phyloP scores from a whole-genome alignment of 2,329 filamentous ascomycete genomes.

The Penicillium sp. region DNA sequence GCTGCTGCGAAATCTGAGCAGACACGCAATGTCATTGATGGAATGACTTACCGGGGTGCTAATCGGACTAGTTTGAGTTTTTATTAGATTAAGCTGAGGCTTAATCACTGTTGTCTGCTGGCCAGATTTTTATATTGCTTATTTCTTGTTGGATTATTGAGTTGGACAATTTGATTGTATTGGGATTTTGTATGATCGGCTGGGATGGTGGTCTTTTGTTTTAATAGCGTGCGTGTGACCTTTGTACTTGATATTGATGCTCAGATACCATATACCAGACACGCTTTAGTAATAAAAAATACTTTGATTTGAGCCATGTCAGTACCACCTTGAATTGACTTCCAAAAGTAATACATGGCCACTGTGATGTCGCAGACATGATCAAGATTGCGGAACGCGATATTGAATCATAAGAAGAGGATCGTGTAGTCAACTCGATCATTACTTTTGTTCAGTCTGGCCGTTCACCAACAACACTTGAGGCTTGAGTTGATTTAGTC shows the following conservation, averaged over 20 bases:
- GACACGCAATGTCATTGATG: slow-evolving; percentile 17
- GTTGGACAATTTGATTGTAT: slow-evolving; percentile 2
- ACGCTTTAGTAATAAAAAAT: not conserved
- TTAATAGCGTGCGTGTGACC: not conserved
- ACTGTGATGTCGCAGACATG: not conserved
- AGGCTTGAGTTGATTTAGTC: no score
- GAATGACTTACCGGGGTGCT: slow-evolving; percentile 30
- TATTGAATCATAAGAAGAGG: not conserved
- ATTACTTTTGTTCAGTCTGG: not conserved
- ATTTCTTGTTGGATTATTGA: slow-evolving; percentile 5
- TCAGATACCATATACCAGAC: slow-evolving; percentile 1
- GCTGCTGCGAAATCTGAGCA: not conserved
- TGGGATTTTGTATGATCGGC: not conserved
- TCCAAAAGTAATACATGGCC: not conserved
- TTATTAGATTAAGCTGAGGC: slow-evolving; percentile 5
- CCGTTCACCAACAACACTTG: not conserved
- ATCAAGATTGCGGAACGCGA: not conserved
- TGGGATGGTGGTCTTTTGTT: not conserved
- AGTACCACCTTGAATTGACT: not conserved
- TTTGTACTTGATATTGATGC: not conserved
- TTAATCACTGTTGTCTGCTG: slow-evolving; percentile 20
- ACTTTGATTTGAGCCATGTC: not conserved
- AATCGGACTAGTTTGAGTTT: slow-evolving; percentile 31
- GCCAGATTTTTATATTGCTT: slow-evolving; percentile 13
- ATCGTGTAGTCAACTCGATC: not conserved